Base-by-base conservation (phyloP, 2,329 filamentous ascomycete genomes). In the Juglanconis oblonga region DNA sequence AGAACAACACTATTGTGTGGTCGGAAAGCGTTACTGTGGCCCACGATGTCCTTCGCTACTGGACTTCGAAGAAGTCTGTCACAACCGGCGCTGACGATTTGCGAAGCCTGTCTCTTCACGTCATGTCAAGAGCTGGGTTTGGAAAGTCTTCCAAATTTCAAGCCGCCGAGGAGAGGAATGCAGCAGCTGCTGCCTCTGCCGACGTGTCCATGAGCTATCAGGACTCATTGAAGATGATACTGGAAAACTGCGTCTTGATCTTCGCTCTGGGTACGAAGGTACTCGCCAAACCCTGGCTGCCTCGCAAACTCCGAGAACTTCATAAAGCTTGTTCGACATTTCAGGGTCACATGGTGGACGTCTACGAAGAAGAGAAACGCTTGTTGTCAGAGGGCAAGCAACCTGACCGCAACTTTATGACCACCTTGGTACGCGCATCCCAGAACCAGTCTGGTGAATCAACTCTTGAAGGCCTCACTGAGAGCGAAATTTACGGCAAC, bases 401-500 rank as follows among this genome's bases (percentile, higher is more conserved):
- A 2, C 29, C 11, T n/a, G 51, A 59, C n/a, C 51, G 35, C 5
- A 59, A 50, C 11, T 49, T 59, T n/a, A 35, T 59, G 36, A 29
- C 51, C 3, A 42, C 29, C 1, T 45, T 59, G 1, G 52, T 59
- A 9, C 57, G 57, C 2, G 57, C 57, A 7, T 59, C 57, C 1
- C 57, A 59, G 9, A 38, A 32, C 4, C 36, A 36, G 7, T 31
- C 40, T 5, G 10, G 33, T 13, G 17, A n/a, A n/a, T 45, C 52
- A 13, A 31, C 52, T 9, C 40, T 36, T 10, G 36, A 14, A 3
- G 36, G 70, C 10, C 69, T 76, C 32, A 76, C 69, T 0, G 73
- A 76, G 51, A 64, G 65, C 1, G 80, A 83, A 59, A 76, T 83
- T 6, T 77, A 77, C 44, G 79, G 80, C 14, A 82, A 55, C n/a